Base-by-base conservation (phyloP, 73 alveolate species). In the Tetrahymena malaccensis region DNA sequence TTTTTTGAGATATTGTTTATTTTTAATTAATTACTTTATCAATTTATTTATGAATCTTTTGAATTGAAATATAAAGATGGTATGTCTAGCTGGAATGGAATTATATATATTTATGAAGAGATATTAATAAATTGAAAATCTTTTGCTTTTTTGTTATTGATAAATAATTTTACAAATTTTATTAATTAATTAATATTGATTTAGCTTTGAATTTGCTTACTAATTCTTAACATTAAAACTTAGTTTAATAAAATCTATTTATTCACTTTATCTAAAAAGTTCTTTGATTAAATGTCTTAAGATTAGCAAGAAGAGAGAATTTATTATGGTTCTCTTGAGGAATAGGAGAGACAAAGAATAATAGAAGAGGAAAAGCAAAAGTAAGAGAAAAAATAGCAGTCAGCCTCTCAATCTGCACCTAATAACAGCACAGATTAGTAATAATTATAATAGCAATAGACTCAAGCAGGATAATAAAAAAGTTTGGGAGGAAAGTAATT, bases 321-420 rank as follows among this genome's bases (percentile, higher is more conserved):
- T 10, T 94, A 35, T 56, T n/a, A 84, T 94, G 93, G 85, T 34
- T 85, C 83, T 94, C 93, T 94, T 55, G 85, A 94, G 40, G 57
- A 19, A 43, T 85, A 84, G 38, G 95, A 94, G 94, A 85, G 96
- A 85, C 43, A 94, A 43, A 83, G 95, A 84, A 43, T 94, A 27
- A 94, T 94, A 9, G 96, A 94, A 12, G 93, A 37, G 13, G 83
- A 85, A 38, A 85, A 94, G 33, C 21, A 70, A 35, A 84, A 85
- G 34, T 85, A 70, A 70, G 89, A 70, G 25, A 70, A 55, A 37
- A 83, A 94, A 58, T 34, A 40, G n/a, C 50, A 93, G 9, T 55
- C 43, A 19, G 16, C 94, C 33, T 93, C 96, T 55, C 44, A 94
- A 4, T 56, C 96, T 40, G 4, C 93, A 0, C 27, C 85, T 35